Evolutionary conservation across 129 eudicot genomes (phyloP).

Genomic region (Flaveria bidentis): DNA sequence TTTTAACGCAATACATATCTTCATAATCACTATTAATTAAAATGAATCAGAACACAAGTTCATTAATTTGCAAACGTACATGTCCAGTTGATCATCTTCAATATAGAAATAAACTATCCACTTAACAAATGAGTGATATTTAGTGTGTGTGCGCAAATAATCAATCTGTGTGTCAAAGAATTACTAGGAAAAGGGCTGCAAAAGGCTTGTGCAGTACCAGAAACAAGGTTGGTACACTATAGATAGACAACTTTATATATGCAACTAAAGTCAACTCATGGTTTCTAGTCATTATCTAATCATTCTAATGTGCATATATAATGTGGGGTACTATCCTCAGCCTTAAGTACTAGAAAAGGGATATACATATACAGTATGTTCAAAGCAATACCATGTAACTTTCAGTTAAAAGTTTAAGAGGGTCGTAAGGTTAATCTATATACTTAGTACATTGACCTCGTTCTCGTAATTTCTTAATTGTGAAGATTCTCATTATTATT

Average conservation of each 20-base stretch:
- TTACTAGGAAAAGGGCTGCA: no score
- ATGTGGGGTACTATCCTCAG: background rate
- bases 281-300: no score
- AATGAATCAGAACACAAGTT: background rate
- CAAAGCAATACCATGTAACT: background rate
- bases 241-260: no score
- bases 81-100: constrained; percentile 16
- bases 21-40: background rate
- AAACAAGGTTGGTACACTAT: no score
- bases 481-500: background rate
- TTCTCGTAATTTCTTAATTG: background rate
- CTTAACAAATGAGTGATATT: background rate
- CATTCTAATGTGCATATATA: background rate
- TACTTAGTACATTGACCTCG: background rate
- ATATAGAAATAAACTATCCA: background rate
- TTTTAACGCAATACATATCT: background rate
- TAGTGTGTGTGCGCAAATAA: no score
- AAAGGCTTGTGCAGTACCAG: no score
- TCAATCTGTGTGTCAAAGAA: no score
- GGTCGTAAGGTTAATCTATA: background rate
- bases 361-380: background rate
- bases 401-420: background rate
- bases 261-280: no score
- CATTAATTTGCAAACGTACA: background rate
- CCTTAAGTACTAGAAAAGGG: constrained; percentile 2